A percentile compares a stretch with the other conserved stretches of the same genome.
These are phyloP conservation scores for Naganishia vaughanmartiniae DNA, from an alignment of 768 basidiomycete genomes.

Conservation along the genomic window DNA sequence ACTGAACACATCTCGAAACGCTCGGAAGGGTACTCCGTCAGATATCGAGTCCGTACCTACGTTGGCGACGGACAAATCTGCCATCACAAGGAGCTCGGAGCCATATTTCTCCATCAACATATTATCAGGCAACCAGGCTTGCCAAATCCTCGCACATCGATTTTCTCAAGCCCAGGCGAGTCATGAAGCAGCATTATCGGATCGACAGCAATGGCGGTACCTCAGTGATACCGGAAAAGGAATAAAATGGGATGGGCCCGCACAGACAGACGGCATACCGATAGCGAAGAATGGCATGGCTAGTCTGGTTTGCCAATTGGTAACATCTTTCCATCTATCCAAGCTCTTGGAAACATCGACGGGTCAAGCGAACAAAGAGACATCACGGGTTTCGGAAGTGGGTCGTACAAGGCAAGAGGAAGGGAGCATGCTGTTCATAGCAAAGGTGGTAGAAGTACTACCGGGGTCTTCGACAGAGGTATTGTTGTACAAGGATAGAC, in stretches of 20 bases:
- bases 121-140: constrained; percentile 64
- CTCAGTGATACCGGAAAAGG: neutral
- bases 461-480: neutral
- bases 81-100: neutral
- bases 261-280: constrained; percentile 28
- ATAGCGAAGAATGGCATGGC: constrained; percentile 59
- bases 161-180: constrained; percentile 65
- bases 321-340: constrained; percentile 65
- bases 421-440: constrained; percentile 71
- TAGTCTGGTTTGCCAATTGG: constrained; percentile 68
- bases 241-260: neutral
- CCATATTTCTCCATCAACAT: constrained; percentile 72
- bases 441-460: constrained; percentile 65
- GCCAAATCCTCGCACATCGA: constrained; percentile 59
- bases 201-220: constrained; percentile 20
- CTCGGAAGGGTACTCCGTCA: neutral
- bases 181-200: constrained; percentile 39
- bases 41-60: neutral
- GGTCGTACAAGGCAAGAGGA: constrained; percentile 45
- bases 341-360: constrained; percentile 48
- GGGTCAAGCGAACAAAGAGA: constrained; percentile 23
- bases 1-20: constrained; percentile 41
- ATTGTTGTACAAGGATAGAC: constrained; percentile 23
- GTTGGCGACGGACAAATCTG: constrained; percentile 42
- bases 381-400: constrained; percentile 9